These are phyloP conservation scores for Bipolaris bicolor DNA, from an alignment of 2,329 filamentous ascomycete genomes.

Conservation along the genomic window DNA sequence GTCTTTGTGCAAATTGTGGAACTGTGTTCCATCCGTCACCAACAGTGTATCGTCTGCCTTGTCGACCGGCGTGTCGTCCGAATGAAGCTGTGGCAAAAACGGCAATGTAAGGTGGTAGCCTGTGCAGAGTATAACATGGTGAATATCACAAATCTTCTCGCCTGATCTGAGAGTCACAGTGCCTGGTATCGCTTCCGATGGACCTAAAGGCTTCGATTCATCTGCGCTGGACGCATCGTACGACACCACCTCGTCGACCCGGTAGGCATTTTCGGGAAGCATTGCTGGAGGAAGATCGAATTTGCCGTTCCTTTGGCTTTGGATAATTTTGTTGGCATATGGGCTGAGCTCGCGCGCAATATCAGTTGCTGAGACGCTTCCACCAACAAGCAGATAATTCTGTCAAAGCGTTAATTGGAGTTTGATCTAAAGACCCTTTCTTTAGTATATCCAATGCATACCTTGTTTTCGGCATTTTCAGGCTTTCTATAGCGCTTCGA, in stretches of 20 bases:
- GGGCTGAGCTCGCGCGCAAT: slow-evolving; percentile 60
- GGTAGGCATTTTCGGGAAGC: slow-evolving; percentile 60
- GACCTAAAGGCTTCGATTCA: background rate
- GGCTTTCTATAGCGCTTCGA: slow-evolving; percentile 60
- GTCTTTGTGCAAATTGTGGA: slow-evolving; percentile 72
- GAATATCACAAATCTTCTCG: slow-evolving; percentile 59
- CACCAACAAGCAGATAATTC: slow-evolving; percentile 63
- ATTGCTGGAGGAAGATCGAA: slow-evolving; percentile 64
- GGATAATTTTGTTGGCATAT: slow-evolving; percentile 55
- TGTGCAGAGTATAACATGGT: slow-evolving; percentile 69
- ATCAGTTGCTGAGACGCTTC: slow-evolving; percentile 61
- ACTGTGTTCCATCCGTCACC: slow-evolving; percentile 67
- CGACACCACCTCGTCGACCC: slow-evolving; percentile 59
- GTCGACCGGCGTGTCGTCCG: slow-evolving; percentile 52
- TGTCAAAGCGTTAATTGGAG: background rate
- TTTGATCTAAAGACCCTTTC: background rate
- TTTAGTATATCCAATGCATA: background rate
- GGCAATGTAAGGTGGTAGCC: slow-evolving; percentile 73
- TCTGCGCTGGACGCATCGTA: slow-evolving; percentile 48
- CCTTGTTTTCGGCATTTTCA: slow-evolving; percentile 58
- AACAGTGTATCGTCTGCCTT: slow-evolving; percentile 61
- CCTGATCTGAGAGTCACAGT: slow-evolving; percentile 62
- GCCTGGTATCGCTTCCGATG: slow-evolving; percentile 55
- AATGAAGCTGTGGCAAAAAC: slow-evolving; percentile 62
- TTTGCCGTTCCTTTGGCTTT: slow-evolving; percentile 64